Percentiles rank a stretch among this genome's conserved stretches.
Evolutionary conservation across 2,329 filamentous ascomycete species (phyloP).

Genomic region (Waltergamsia citrina): DNA sequence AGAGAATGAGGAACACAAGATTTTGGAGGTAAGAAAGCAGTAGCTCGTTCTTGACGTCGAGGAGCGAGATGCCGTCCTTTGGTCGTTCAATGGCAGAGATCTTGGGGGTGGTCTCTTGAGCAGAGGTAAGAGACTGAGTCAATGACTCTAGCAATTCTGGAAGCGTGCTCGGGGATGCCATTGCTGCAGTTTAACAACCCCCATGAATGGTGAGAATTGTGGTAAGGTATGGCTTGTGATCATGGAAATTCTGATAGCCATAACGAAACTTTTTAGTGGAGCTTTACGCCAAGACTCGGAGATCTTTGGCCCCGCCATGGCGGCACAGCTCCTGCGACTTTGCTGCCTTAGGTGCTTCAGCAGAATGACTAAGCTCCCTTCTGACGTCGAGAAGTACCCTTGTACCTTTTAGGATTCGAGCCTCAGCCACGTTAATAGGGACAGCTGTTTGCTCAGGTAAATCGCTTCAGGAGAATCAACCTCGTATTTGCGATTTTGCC

Average conservation of each 20-base stretch:
- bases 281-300: no score
- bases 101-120: conserved; percentile 58
- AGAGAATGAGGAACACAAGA: conserved; percentile 75
- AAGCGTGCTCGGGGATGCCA: conserved; percentile 41
- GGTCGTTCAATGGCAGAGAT: conserved; percentile 58
- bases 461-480: no score
- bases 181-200: conserved; percentile 12
- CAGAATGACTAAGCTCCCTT: no score
- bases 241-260: not conserved
- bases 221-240: not conserved
- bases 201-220: not conserved
- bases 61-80: conserved; percentile 80
- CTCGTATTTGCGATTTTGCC: no score
- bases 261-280: conserved; percentile 19
- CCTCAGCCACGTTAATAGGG: no score
- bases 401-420: no score
- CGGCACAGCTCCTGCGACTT: no score
- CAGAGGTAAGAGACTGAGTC: conserved; percentile 49
- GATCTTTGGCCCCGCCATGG: no score
- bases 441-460: no score
- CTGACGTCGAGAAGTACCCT: no score
- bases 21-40: conserved; percentile 94
- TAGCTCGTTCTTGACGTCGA: conserved; percentile 96
- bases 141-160: conserved; percentile 43
- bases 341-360: no score